Evolutionary conservation across 768 basidiomycete genomes (phyloP), one percentile per base, ranked within the genome.

Genomic region (Leccinum truebloodii): DNA sequence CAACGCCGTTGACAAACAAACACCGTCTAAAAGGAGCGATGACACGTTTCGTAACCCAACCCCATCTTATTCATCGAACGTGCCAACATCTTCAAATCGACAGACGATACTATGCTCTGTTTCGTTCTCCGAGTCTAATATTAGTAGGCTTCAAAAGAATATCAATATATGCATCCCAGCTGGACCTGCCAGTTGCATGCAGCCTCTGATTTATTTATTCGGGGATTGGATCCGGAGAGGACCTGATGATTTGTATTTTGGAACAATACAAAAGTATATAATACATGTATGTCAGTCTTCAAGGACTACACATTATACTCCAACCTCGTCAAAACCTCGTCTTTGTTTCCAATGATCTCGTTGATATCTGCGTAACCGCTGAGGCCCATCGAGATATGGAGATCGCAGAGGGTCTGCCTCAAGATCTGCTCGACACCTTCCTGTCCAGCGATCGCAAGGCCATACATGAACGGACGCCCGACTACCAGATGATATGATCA

Each of bases 381-480:
- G 35, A 90, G 75, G 2, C 86, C 87, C 49, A 93, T 75, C 3
- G 84, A 83, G 52, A 80, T 76, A 64, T 92, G 83, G 22, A 90
- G 69, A 64, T 93, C 91, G 10, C 88, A 85, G 32, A 93, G 74
- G 3, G 85, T 84, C 58, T 84, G 82, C 58, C 76, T 81, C 61
- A 94, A 73, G 13, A 93, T 87, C 63, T 90, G 86, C 66, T 92
- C 86, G 12, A 91, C 84, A 3, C 92, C 93, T 4, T 78, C 80
- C 70, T 91, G 83, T 0, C 92, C 91, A 6, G 77, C 88, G 13
- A 88, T 74, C 6, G 87, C 78, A 49, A 90, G 81, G 6, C 88
- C 91, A 61, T 91, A 92, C 63, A 92, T 77, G 78, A 81, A 86
- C 10, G 88, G 87, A n/a, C 90, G 82, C 24, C 83, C 90, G 34